A percentile compares a stretch with the other conserved stretches of the same genome.
Evolutionary conservation across 2,329 filamentous ascomycete genomes (phyloP).

Genomic region (Aureobasidium sp.): DNA sequence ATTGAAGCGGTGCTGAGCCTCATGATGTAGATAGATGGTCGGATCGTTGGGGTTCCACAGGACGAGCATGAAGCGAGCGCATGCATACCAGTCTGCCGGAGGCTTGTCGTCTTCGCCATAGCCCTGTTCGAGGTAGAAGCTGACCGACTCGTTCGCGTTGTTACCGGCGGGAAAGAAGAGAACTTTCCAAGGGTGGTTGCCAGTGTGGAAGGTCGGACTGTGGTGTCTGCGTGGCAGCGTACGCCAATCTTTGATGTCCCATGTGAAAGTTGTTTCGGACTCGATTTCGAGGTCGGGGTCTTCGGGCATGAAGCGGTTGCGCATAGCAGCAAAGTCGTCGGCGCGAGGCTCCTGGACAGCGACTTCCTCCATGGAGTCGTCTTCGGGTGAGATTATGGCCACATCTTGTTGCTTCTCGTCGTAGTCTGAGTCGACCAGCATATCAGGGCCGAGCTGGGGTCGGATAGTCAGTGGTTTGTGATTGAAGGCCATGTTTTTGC

Average conservation of each 20-base stretch:
- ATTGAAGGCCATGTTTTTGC: background rate
- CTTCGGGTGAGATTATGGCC: constrained; percentile 53
- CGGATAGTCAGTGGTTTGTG: background rate
- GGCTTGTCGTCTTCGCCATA: constrained; percentile 60
- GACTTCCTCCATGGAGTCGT: constrained; percentile 46
- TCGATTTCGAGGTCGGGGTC: constrained; percentile 73
- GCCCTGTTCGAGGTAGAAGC: constrained; percentile 93
- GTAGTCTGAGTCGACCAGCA: constrained; percentile 54
- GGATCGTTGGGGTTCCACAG: constrained; percentile 92
- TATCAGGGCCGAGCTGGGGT: constrained; percentile 50
- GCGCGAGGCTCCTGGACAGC: constrained; percentile 38
- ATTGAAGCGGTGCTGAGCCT: constrained; percentile 91
- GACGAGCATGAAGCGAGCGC: constrained; percentile 89
- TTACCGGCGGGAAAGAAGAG: constrained; percentile 95
- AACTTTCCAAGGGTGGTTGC: constrained; percentile 85
- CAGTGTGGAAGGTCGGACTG: constrained; percentile 79
- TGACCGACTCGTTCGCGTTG: constrained; percentile 76
- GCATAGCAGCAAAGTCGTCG: constrained; percentile 71
- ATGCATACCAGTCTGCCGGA: constrained; percentile 92
- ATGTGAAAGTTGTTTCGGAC: constrained; percentile 68
- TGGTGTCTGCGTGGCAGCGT: constrained; percentile 69
- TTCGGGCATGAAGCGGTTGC: constrained; percentile 65
- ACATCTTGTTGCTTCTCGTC: constrained; percentile 50
- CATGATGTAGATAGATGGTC: constrained; percentile 64
- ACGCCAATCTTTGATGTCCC: constrained; percentile 82